Conservation (phyloP, 2,329 filamentous ascomycete species). For the Nemania sp. region DNA sequence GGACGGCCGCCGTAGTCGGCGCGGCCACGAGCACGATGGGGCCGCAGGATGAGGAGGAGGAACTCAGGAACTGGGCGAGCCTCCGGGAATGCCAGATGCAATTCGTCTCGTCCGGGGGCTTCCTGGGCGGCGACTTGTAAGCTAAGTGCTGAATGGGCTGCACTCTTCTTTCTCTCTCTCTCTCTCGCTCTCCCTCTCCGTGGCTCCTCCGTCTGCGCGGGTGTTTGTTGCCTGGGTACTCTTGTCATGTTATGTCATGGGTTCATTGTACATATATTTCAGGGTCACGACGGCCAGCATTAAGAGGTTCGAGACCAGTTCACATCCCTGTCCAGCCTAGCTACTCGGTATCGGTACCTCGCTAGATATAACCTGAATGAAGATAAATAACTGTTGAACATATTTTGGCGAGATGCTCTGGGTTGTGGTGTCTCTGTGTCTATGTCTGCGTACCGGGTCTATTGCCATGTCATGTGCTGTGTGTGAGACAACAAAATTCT, state of each 20-base stretch:
- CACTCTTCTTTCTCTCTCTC: no score
- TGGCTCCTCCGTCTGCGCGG: no score
- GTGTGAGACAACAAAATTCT: no score
- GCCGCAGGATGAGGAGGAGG: conserved; percentile 71
- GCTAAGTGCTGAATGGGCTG: neutral
- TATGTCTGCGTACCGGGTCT: neutral
- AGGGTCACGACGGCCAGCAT: neutral
- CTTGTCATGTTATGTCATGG: neutral
- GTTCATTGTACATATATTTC: conserved; percentile 17
- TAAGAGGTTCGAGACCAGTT: no score
- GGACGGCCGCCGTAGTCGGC: conserved; percentile 45
- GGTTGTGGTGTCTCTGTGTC: no score
- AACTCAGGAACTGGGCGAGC: conserved; percentile 77
- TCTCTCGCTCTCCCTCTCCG: neutral
- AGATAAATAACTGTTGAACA: neutral
- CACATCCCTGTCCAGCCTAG: neutral
- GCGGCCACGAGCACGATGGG: conserved; percentile 46
- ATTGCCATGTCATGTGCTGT: neutral
- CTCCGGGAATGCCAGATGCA: conserved; percentile 77
- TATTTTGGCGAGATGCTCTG: neutral
- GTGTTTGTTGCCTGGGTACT: no score
- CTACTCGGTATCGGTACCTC: neutral
- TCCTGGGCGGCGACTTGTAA: conserved; percentile 39
- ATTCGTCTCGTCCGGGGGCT: conserved; percentile 69
- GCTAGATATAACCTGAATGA: neutral